Conservation (phyloP, 129 eudicot genomes). For the Daucus carota region DH1_v3.0 NC_030387.2:32984501-32985000, state of each 20-base stretch:
- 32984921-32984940: too few relatives aligned
- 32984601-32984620: slow-evolving; percentile 4
- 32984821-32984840: too few relatives aligned
- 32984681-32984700: not conserved
- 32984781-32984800: not conserved
- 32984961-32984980: too few relatives aligned
- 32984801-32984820: not conserved
- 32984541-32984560: not conserved
- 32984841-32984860: too few relatives aligned
- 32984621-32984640: not conserved
- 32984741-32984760: not conserved
- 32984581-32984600: not conserved
- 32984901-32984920: too few relatives aligned
- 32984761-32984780: not conserved
- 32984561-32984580: not conserved
- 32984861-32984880: not conserved
- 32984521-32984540: too few relatives aligned
- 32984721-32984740: not conserved
- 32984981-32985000: too few relatives aligned
- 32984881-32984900: not conserved
- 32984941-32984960: too few relatives aligned
- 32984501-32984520: too few relatives aligned
- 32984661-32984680: not conserved
- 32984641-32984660: not conserved
- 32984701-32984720: not conserved